Percentiles rank a stretch among this genome's conserved stretches.
Conservation (phyloP, 2,329 filamentous ascomycete species). For the Alternaria sp. region DNA sequence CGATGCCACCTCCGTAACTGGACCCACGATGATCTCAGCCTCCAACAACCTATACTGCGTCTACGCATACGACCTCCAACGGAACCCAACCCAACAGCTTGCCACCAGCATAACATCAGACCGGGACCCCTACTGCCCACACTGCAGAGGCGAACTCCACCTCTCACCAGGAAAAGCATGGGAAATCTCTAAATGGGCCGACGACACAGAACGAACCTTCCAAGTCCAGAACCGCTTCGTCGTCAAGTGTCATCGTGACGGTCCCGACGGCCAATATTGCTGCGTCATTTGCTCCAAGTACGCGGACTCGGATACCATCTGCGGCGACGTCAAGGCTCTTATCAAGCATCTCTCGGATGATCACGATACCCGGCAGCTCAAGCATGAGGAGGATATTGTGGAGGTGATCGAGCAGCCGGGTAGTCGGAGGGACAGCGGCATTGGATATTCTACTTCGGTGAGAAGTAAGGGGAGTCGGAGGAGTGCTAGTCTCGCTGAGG, state of each 20-base stretch:
- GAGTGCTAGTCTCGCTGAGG: slow-evolving; percentile 35
- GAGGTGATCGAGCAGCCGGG: slow-evolving; percentile 36
- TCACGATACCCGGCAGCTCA: slow-evolving; percentile 37
- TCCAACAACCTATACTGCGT: slow-evolving; percentile 36
- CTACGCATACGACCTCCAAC: slow-evolving; percentile 42
- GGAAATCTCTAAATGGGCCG: slow-evolving; percentile 42
- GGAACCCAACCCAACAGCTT: slow-evolving; percentile 34
- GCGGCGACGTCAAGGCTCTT: slow-evolving; percentile 46
- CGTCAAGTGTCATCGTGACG: slow-evolving; percentile 43
- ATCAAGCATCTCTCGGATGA: slow-evolving; percentile 45
- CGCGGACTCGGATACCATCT: slow-evolving; percentile 36
- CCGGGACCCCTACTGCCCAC: slow-evolving; percentile 36
- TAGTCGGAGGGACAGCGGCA: slow-evolving; percentile 35
- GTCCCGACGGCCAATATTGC: slow-evolving; percentile 41
- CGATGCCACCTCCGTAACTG: slow-evolving; percentile 33
- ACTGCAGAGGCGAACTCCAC: slow-evolving; percentile 37
- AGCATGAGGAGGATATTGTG: slow-evolving; percentile 40
- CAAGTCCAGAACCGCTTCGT: slow-evolving; percentile 45
- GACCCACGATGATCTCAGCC: slow-evolving; percentile 19
- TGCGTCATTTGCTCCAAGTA: slow-evolving; percentile 43
- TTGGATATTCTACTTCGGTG: slow-evolving; percentile 18
- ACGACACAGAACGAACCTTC: slow-evolving; percentile 41
- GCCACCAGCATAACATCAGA: slow-evolving; percentile 32
- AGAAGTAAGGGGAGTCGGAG: slow-evolving; percentile 23
- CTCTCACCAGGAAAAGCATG: slow-evolving; percentile 45